Conservation (phyloP, 345 rosid genomes). For the Rubroshorea leprosula region DNA sequence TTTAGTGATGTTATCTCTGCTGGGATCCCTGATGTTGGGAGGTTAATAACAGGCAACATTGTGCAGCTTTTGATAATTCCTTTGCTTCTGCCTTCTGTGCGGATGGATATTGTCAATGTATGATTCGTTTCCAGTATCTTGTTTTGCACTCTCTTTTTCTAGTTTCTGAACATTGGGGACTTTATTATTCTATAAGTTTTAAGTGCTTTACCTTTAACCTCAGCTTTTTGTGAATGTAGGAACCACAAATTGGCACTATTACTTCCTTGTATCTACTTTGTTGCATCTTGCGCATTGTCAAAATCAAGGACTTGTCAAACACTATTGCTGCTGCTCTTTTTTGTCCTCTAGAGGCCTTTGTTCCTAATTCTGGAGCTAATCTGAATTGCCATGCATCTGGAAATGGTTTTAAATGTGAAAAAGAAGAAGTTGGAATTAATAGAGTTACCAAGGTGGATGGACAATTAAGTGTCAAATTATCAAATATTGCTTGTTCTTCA, state of each 20-base stretch:
- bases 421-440: slow-evolving; percentile 31
- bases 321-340: slow-evolving; percentile 85
- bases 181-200: slow-evolving; percentile 6
- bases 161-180: neutral
- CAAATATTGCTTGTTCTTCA: slow-evolving; percentile 33
- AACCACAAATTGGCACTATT: slow-evolving; percentile 49
- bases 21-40: slow-evolving; percentile 93
- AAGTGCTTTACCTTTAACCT: slow-evolving; percentile 19
- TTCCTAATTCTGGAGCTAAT: slow-evolving; percentile 42
- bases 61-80: slow-evolving; percentile 80
- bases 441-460: slow-evolving; percentile 28
- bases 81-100: slow-evolving; percentile 81
- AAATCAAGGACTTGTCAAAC: slow-evolving; percentile 96
- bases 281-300: slow-evolving; percentile 90
- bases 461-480: slow-evolving; percentile 26
- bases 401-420: slow-evolving; percentile 30
- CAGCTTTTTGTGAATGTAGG: slow-evolving; percentile 45
- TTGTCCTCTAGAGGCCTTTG: slow-evolving; percentile 56
- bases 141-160: slow-evolving; percentile 3
- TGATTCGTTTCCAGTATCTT: slow-evolving; percentile 18
- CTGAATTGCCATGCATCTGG: slow-evolving; percentile 45
- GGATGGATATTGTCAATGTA: slow-evolving; percentile 50
- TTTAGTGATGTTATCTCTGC: slow-evolving; percentile 94
- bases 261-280: slow-evolving; percentile 88
- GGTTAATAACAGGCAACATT: slow-evolving; percentile 76